Evolutionary conservation across 495 filamentous ascomycete genomes (phyloP).

Genomic region (Neurospora tetrasperma): DNA sequence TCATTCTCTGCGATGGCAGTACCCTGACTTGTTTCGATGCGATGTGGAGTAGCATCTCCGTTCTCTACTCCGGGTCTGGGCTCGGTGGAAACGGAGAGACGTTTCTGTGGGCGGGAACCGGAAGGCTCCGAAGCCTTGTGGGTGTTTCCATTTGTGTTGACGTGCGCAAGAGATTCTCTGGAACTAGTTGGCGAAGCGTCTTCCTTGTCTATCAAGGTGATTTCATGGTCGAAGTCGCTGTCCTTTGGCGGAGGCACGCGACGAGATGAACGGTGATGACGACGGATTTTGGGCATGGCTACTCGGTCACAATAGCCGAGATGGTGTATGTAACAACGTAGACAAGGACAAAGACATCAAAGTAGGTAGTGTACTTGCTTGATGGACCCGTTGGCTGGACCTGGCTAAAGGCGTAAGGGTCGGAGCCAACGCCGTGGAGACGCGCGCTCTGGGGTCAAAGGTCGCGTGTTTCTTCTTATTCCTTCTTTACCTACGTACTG

Average conservation of each 20-base stretch:
- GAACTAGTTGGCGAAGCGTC: not conserved
- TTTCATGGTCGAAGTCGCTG: conserved; percentile 52
- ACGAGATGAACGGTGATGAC: conserved; percentile 31
- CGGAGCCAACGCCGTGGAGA: not conserved
- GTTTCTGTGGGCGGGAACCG: not conserved
- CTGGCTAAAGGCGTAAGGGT: not conserved
- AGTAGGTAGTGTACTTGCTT: not conserved
- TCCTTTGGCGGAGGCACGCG: conserved; percentile 39
- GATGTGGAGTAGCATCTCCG: not conserved
- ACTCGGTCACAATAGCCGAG: not conserved
- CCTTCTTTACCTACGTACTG: not conserved
- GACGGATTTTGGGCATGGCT: conserved; percentile 34
- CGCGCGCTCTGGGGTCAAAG: not conserved
- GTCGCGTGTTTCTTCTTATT: not conserved
- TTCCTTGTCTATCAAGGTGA: conserved; percentile 41
- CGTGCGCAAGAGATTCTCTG: not conserved
- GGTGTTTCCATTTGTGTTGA: not conserved
- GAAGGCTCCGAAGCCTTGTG: not conserved
- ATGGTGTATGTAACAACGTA: not conserved
- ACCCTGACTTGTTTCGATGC: not conserved
- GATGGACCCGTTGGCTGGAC: not conserved
- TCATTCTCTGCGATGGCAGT: not conserved
- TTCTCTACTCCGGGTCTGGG: not conserved
- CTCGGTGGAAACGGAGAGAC: not conserved
- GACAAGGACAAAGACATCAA: not conserved